phyloP scores from a whole-genome alignment of 2,329 filamentous ascomycete species.

The Hortaea sp. region DNA sequence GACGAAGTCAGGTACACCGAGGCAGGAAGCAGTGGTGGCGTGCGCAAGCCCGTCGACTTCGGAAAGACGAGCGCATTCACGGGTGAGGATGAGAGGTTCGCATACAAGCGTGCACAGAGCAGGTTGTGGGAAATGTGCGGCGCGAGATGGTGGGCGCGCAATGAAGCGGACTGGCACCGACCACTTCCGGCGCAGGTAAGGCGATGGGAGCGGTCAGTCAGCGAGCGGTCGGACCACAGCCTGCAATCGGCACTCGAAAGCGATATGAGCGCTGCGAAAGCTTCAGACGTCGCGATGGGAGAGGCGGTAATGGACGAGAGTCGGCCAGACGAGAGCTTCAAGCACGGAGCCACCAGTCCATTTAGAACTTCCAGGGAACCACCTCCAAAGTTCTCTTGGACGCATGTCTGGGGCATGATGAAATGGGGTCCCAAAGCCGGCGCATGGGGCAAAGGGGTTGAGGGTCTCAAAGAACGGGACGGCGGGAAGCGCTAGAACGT shows the following conservation, averaged over 20 bases:
- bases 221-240: not conserved
- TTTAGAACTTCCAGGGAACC: slow-evolving; percentile 35
- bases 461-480: slow-evolving; percentile 33
- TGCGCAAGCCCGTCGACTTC: slow-evolving; percentile 45
- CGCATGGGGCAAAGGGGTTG: slow-evolving; percentile 41
- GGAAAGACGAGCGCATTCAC: slow-evolving; percentile 58
- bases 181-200: slow-evolving; percentile 54
- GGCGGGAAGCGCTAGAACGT: slow-evolving; percentile 17
- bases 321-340: slow-evolving; percentile 29
- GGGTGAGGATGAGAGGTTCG: slow-evolving; percentile 72
- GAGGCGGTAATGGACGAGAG: slow-evolving; percentile 15
- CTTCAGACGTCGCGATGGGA: slow-evolving; percentile 12
- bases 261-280: not conserved
- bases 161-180: slow-evolving; percentile 55
- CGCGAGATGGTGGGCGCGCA: slow-evolving; percentile 57
- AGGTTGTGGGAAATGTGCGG: slow-evolving; percentile 78
- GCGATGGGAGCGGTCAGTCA: slow-evolving; percentile 50
- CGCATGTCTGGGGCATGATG: slow-evolving; percentile 45
- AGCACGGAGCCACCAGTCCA: slow-evolving; percentile 31
- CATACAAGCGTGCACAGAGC: slow-evolving; percentile 66
- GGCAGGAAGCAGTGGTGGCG: slow-evolving; percentile 3
- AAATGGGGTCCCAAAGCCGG: slow-evolving; percentile 45
- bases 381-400: slow-evolving; percentile 42
- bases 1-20: slow-evolving; percentile 17
- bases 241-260: not conserved